phyloP scores from a whole-genome alignment of 2,329 filamentous ascomycete species.

The Cordyceps militaris region DNA sequence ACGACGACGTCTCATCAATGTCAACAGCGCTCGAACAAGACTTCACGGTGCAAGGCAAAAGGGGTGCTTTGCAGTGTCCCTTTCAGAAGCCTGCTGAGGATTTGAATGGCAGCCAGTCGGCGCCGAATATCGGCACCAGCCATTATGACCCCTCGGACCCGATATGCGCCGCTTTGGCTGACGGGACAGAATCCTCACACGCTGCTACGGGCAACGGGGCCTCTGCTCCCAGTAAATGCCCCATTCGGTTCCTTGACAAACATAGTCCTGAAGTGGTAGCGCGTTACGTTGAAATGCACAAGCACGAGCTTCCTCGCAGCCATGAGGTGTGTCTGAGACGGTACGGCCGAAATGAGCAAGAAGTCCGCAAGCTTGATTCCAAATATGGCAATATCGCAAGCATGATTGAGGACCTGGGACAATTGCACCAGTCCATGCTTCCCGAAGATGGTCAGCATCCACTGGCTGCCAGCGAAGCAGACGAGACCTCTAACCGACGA shows the following conservation, averaged over 20 bases:
- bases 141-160: constrained; percentile 49
- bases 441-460: constrained; percentile 48
- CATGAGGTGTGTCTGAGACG: constrained; percentile 88
- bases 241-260: constrained; percentile 86
- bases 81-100: constrained; percentile 50
- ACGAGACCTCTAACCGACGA: constrained; percentile 55
- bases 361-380: constrained; percentile 81
- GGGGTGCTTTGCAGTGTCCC: constrained; percentile 72
- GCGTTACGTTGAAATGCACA: constrained; percentile 88
- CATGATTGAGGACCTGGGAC: constrained; percentile 88
- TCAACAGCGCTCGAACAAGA: constrained; percentile 74
- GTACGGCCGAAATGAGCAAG: constrained; percentile 79
- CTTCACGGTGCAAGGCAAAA: constrained; percentile 80
- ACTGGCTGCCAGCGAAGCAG: constrained; percentile 33
- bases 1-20: constrained; percentile 45
- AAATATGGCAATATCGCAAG: constrained; percentile 89
- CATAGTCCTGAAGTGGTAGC: constrained; percentile 91
- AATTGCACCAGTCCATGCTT: constrained; percentile 82
- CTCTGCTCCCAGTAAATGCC: constrained; percentile 60
- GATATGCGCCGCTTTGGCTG: constrained; percentile 58
- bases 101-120: constrained; percentile 22
- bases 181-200: constrained; percentile 43
- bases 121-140: constrained; percentile 19
- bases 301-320: constrained; percentile 87
- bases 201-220: constrained; percentile 40